phyloP scores from a whole-genome alignment of 148 eudicot species.

The Salicornia ramosissima region DNA sequence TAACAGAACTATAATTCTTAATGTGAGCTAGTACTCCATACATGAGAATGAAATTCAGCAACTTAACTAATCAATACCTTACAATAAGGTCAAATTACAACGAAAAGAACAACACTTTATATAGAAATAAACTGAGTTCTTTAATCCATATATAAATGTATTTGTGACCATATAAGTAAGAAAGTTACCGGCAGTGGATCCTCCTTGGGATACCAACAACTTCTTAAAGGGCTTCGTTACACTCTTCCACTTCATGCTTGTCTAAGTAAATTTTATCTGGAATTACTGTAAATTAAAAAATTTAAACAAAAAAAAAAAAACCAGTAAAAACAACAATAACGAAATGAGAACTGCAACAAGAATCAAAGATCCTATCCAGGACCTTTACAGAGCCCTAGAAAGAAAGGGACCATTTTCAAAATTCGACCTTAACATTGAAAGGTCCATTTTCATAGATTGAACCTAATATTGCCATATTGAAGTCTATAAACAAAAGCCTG shows the following conservation, averaged over 20 bases:
- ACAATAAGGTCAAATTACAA: not conserved
- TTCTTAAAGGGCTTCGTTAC: conserved; percentile 33
- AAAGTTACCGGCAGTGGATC: conserved; percentile 32
- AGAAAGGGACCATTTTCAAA: too few species aligned
- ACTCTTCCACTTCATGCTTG: conserved; percentile 30
- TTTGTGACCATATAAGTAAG: not conserved
- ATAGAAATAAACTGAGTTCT: too few species aligned
- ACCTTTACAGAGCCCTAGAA: too few species aligned
- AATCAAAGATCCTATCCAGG: not conserved
- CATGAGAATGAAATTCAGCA: not conserved
- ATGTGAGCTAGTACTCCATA: not conserved
- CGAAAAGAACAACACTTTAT: not conserved
- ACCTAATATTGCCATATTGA: too few species aligned
- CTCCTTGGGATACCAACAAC: conserved; percentile 23
- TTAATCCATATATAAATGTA: not conserved
- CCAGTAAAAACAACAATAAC: not conserved
- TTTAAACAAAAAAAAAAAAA: not conserved
- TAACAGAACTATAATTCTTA: too few species aligned
- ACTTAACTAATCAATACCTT: conserved; percentile 2
- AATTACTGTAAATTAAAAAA: too few species aligned
- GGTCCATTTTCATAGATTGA: too few species aligned
- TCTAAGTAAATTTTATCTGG: too few species aligned
- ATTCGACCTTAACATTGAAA: too few species aligned
- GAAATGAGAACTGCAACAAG: not conserved
- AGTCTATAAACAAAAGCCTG: too few species aligned